A percentile compares a stretch with the other conserved stretches of the same genome.
Conservation (phyloP, 169 alveolate genomes). For the Babesia microti region DNA sequence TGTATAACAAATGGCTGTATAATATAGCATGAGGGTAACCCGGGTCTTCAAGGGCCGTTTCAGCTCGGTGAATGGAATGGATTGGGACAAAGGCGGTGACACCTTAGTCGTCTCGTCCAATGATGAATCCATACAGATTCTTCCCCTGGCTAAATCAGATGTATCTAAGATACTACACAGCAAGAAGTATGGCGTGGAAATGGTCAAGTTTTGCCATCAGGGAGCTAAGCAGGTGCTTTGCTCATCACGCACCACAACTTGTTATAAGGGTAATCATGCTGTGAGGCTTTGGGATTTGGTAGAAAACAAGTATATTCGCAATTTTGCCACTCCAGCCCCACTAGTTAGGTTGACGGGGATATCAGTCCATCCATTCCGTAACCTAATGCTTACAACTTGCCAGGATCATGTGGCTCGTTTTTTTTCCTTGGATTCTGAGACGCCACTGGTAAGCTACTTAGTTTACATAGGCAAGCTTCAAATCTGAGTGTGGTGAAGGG, state of each 20-base stretch:
- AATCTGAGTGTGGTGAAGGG: background rate
- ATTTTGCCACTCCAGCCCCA: conserved; percentile 26
- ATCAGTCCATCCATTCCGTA: conserved; percentile 35
- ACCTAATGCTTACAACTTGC: conserved; percentile 26
- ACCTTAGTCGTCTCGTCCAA: conserved; percentile 31
- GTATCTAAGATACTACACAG: conserved; percentile 39
- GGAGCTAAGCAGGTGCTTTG: conserved; percentile 38
- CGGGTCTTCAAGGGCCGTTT: conserved; percentile 44
- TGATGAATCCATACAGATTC: conserved; percentile 29
- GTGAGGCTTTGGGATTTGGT: conserved; percentile 45
- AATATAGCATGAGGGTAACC: conserved; percentile 18
- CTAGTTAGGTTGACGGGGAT: conserved; percentile 28
- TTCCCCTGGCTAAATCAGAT: conserved; percentile 23
- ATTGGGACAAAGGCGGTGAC: conserved; percentile 42
- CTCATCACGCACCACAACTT: conserved; percentile 20
- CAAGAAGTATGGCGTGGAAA: conserved; percentile 42
- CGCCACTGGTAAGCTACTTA: conserved; percentile 24
- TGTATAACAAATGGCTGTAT: no score
- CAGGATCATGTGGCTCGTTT: conserved; percentile 10
- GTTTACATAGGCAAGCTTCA: background rate
- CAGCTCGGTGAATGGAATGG: conserved; percentile 42
- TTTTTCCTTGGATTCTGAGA: conserved; percentile 15
- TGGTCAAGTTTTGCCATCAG: conserved; percentile 30
- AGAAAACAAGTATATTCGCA: conserved; percentile 33
- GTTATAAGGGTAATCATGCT: conserved; percentile 4